Evolutionary conservation across 2,329 filamentous ascomycete species (phyloP), one percentile per base, ranked within the genome.

Genomic region (Claviceps fusiformis): DNA sequence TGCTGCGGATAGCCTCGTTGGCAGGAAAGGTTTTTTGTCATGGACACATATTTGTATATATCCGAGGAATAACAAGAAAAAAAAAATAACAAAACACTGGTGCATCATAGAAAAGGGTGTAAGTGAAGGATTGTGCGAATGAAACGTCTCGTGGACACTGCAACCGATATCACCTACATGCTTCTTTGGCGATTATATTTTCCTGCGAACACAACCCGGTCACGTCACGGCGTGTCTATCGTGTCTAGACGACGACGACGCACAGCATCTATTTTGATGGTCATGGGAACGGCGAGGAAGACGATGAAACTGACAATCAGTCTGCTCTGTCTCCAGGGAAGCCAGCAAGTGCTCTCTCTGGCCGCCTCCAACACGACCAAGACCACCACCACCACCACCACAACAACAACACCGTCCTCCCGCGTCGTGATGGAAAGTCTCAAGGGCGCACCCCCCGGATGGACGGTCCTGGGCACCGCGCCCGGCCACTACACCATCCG

Each of bases 381-480:
- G 29, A 51, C 39, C 31, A 15, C 27, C 35, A 53, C 39, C 19
- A 11, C 24, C 24, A 24, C 24, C 24, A 24, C 24, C 24, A 24
- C 24, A 24, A 24, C 24, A 24, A 24, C 24, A 24, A 24, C 19
- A 8, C 49, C 51, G 19, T 49, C 44, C 10, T 15, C 48, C 17
- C 54, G 52, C 3, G 43, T 46, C 35, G 50, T 57, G 19, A 58
- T 66, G 3, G 61, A 64, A 49, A 60, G 55, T 41, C 50, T 64
- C 17, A 49, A 58, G 10, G 51, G 59, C 17, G 47, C 57, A 7
- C 62, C 64, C 8, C 41, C 49, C 1, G 64, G 60, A 48, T 66
- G 64, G 64, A 56, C 61, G 8, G 58, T 59, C 43, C 49, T 57
- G 50, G 54, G 57, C 31, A 54, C 59, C 49, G 59, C 61, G 11